These are phyloP conservation scores for Leccinum pellstonianum DNA, from an alignment of 768 basidiomycete species.

Conservation along the genomic window DNA sequence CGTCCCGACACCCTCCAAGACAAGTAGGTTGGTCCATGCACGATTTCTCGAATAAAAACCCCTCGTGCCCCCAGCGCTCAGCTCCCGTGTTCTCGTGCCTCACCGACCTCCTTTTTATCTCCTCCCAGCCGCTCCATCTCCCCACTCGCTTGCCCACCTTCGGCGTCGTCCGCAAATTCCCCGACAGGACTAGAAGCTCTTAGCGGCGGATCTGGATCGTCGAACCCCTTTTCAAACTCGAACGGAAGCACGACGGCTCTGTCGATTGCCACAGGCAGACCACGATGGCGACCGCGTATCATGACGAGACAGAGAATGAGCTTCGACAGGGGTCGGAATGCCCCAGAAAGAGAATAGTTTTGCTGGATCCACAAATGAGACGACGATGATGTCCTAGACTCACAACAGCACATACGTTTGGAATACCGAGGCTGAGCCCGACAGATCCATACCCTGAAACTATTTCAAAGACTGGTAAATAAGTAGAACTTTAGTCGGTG, in stretches of 20 bases:
- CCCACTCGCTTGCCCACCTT: neutral
- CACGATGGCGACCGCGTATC: slow-evolving; percentile 91
- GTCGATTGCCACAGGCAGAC: slow-evolving; percentile 84
- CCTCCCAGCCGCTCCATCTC: neutral
- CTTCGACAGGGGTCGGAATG: slow-evolving; percentile 79
- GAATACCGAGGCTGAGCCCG: slow-evolving; percentile 86
- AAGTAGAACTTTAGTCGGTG: neutral
- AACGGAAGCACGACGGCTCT: slow-evolving; percentile 80
- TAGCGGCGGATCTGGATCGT: slow-evolving; percentile 7
- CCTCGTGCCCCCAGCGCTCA: neutral
- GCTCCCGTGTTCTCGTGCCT: neutral
- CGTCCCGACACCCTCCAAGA: neutral
- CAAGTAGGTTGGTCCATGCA: too few relatives aligned
- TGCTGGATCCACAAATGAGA: slow-evolving; percentile 43
- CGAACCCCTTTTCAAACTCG: slow-evolving; percentile 46
- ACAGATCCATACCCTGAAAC: slow-evolving; percentile 89
- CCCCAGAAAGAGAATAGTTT: slow-evolving; percentile 79
- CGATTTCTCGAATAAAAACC: neutral
- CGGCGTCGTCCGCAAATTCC: neutral
- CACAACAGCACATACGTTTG: slow-evolving; percentile 50
- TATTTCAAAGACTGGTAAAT: slow-evolving; percentile 69
- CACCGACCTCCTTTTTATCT: neutral
- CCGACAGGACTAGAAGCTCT: neutral
- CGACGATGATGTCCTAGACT: neutral
- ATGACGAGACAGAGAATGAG: slow-evolving; percentile 85